Conservation (phyloP, 768 basidiomycete genomes). For the Lactarius sanguifluus region DNA sequence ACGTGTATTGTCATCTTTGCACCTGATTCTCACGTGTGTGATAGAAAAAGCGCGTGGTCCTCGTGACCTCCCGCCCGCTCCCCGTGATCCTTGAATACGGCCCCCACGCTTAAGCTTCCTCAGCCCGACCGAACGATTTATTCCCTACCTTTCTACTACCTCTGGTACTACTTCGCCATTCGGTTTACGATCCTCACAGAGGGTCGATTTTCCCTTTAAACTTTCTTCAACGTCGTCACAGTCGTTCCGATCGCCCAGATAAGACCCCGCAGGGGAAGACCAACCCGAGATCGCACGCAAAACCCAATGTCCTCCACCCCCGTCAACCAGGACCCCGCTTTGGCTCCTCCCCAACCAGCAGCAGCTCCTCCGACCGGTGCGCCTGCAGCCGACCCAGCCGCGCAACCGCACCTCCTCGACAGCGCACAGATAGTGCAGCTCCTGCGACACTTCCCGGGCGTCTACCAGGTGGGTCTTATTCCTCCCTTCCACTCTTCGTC, state of each 20-base stretch:
- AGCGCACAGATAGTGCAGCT: conserved; percentile 24
- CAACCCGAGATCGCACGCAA: background rate
- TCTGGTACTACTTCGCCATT: background rate
- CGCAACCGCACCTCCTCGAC: conserved; percentile 19
- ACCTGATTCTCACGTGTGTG: conserved; percentile 32
- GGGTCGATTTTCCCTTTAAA: background rate
- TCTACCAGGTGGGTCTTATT: conserved; percentile 21
- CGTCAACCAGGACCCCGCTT: conserved; percentile 18
- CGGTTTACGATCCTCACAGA: background rate
- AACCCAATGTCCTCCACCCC: conserved; percentile 20
- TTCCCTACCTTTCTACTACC: background rate
- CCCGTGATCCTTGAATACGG: conserved; percentile 28
- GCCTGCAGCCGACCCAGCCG: conserved; percentile 6
- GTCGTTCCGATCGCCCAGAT: conserved; percentile 21
- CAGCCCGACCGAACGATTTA: background rate
- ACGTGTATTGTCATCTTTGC: conserved; percentile 29
- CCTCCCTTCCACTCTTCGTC: background rate
- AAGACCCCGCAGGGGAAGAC: conserved; percentile 9
- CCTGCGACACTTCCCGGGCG: conserved; percentile 23
- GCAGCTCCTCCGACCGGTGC: conserved; percentile 7
- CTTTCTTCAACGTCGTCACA: background rate
- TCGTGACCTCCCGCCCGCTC: conserved; percentile 25
- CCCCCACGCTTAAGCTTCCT: background rate
- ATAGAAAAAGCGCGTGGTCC: conserved; percentile 29
- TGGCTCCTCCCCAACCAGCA: conserved; percentile 14